phyloP scores from a whole-genome alignment of 2,329 filamentous ascomycete species.

The Lecanosticta acicola region DNA sequence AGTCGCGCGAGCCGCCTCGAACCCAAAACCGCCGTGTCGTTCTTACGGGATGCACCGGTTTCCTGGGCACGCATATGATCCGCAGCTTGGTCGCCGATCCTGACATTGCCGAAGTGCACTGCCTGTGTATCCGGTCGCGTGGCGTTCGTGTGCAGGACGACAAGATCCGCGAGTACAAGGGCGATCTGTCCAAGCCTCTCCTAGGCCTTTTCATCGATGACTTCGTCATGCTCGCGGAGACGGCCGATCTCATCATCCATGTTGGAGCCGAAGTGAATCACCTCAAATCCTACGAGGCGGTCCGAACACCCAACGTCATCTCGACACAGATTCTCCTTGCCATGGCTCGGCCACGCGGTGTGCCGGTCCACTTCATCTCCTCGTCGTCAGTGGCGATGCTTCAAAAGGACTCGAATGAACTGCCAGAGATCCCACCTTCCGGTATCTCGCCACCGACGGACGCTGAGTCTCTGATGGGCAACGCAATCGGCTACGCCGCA shows the following conservation, averaged over 20 bases:
- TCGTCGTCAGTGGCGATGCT: constrained; percentile 4
- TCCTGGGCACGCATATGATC: constrained; percentile 1
- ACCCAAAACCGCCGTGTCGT: neutral
- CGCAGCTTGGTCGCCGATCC: neutral
- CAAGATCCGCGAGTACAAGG: constrained; percentile 24
- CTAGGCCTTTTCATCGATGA: constrained; percentile 38
- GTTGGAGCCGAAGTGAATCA: neutral
- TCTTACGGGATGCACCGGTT: constrained; percentile 1
- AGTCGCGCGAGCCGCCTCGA: neutral
- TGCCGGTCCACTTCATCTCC: constrained; percentile 4
- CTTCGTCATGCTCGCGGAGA: constrained; percentile 26
- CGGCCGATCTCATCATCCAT: constrained; percentile 15
- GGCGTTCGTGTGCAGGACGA: constrained; percentile 5
- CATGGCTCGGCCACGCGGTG: neutral
- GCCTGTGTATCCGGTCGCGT: neutral
- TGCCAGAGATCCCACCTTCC: constrained; percentile 9
- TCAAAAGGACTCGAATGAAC: constrained; percentile 1
- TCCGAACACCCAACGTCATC: neutral
- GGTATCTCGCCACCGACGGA: constrained; percentile 3
- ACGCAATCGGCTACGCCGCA: constrained; percentile 14
- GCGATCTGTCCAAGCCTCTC: constrained; percentile 9
- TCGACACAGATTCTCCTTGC: constrained; percentile 1
- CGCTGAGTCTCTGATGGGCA: neutral
- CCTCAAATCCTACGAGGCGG: constrained; percentile 1
- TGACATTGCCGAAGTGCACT: neutral